Evolutionary conservation across 192 early-diverging fungal genomes (phyloP).

Genomic region (Backusella luteola): DNA sequence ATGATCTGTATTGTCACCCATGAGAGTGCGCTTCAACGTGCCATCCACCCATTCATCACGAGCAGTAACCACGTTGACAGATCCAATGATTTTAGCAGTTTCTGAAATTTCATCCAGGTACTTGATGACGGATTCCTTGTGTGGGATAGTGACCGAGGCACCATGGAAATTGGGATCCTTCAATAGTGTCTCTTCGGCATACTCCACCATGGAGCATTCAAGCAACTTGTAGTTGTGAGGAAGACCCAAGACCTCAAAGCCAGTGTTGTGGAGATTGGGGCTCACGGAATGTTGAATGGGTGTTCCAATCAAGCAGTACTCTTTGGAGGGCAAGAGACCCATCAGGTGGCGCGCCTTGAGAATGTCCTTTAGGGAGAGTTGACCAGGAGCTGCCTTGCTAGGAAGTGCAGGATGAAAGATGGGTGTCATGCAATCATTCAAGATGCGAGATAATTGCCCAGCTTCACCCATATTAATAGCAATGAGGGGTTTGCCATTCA

Average conservation of each 20-base stretch:
- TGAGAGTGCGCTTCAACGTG: slow-evolving; percentile 37
- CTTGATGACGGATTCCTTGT: slow-evolving; percentile 81
- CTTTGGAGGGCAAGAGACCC: slow-evolving; percentile 65
- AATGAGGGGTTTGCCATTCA: slow-evolving; percentile 73
- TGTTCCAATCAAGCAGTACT: slow-evolving; percentile 85
- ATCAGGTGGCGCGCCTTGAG: slow-evolving; percentile 62
- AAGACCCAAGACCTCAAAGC: slow-evolving; percentile 79
- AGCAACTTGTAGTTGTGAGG: slow-evolving; percentile 77
- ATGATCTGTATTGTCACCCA: slow-evolving; percentile 97
- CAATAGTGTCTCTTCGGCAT: slow-evolving; percentile 52
- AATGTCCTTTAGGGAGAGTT: slow-evolving; percentile 82
- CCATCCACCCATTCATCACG: slow-evolving; percentile 28
- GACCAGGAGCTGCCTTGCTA: slow-evolving; percentile 87
- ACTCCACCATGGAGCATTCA: slow-evolving; percentile 64
- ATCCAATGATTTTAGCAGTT: slow-evolving; percentile 83
- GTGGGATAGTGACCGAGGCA: slow-evolving; percentile 93
- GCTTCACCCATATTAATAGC: slow-evolving; percentile 90
- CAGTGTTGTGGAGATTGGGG: slow-evolving; percentile 91
- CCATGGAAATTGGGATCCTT: slow-evolving; percentile 76
- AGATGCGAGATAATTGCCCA: slow-evolving; percentile 86
- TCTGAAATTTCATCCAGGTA: slow-evolving; percentile 71
- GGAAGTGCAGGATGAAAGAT: slow-evolving; percentile 86
- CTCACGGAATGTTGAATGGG: slow-evolving; percentile 89
- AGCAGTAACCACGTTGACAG: slow-evolving; percentile 86
- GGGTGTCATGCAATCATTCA: slow-evolving; percentile 91